These are phyloP conservation scores for Paramarasmius palmivorus DNA, from an alignment of 1,284 basidiomycete genomes.

Conservation along the genomic window DNA sequence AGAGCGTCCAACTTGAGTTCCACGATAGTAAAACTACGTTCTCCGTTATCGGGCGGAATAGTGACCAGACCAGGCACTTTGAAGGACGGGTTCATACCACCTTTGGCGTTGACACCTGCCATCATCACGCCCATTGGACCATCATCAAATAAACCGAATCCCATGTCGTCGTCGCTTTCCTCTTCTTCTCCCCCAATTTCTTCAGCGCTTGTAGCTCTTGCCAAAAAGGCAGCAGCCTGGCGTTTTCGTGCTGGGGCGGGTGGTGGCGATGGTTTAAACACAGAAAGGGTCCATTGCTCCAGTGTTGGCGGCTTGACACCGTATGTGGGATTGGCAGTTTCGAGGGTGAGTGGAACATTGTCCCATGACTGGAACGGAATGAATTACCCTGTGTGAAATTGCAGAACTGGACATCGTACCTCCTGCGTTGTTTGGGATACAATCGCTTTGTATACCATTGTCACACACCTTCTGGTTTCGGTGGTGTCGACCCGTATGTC, in stretches of 20 bases:
- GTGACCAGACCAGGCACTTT: conserved; percentile 29
- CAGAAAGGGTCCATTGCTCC: background rate
- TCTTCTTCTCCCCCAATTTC: background rate
- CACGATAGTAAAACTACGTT: conserved; percentile 32
- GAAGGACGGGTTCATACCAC: conserved; percentile 30
- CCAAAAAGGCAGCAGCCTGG: background rate
- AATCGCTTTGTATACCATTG: conserved; percentile 36
- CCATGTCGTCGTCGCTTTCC: conserved; percentile 1
- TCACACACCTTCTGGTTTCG: conserved; percentile 29
- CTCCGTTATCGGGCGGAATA: conserved; percentile 29
- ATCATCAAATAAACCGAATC: conserved; percentile 2
- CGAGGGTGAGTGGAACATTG: conserved; percentile 5
- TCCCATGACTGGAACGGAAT: conserved; percentile 3
- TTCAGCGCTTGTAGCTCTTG: background rate
- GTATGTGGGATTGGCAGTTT: conserved; percentile 1
- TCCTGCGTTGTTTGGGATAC: conserved; percentile 39
- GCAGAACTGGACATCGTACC: conserved; percentile 17
- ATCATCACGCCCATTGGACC: conserved; percentile 3
- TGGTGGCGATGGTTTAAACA: background rate
- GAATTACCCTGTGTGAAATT: background rate
- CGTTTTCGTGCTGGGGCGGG: no score
- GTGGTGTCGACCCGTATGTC: conserved; percentile 39
- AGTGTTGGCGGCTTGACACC: background rate
- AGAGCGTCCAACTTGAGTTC: conserved; percentile 28
- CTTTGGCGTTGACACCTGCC: conserved; percentile 17